Evolutionary conservation across 805 yeast species (phyloP).

Genomic region (Cyberlindnera americana): DNA sequence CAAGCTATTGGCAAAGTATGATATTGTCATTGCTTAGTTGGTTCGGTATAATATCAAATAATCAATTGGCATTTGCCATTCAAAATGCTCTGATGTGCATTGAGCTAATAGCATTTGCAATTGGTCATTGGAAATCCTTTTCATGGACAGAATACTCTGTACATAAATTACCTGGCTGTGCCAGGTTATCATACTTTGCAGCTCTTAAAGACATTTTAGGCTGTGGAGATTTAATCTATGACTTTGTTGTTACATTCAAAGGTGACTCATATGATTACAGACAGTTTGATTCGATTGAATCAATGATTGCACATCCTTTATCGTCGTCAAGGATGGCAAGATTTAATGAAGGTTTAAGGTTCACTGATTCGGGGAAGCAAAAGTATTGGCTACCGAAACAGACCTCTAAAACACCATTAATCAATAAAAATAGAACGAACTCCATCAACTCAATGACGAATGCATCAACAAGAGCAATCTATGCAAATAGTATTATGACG

Average conservation of each 20-base stretch:
- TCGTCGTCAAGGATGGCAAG: conserved; percentile 61
- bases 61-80: conserved; percentile 49
- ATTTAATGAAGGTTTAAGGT: conserved; percentile 79
- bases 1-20: conserved; percentile 94
- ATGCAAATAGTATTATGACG: conserved; percentile 24
- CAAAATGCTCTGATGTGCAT: conserved; percentile 78
- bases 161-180: conserved; percentile 60
- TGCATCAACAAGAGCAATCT: conserved; percentile 25
- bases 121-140: conserved; percentile 87
- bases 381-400: conserved; percentile 64
- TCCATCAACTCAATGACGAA: conserved; percentile 23
- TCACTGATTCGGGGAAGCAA: conserved; percentile 69
- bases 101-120: conserved; percentile 81
- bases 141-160: conserved; percentile 69
- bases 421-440: conserved; percentile 16
- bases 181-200: conserved; percentile 52
- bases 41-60: conserved; percentile 38
- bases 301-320: conserved; percentile 64
- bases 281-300: conserved; percentile 78
- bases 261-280: conserved; percentile 78
- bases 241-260: conserved; percentile 63
- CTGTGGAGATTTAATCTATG: conserved; percentile 71
- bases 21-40: conserved; percentile 50
- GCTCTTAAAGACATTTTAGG: conserved; percentile 81
- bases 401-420: conserved; percentile 16